Conservation (phyloP, 306 rosid genomes). For the Cicer judaicum region DNA sequence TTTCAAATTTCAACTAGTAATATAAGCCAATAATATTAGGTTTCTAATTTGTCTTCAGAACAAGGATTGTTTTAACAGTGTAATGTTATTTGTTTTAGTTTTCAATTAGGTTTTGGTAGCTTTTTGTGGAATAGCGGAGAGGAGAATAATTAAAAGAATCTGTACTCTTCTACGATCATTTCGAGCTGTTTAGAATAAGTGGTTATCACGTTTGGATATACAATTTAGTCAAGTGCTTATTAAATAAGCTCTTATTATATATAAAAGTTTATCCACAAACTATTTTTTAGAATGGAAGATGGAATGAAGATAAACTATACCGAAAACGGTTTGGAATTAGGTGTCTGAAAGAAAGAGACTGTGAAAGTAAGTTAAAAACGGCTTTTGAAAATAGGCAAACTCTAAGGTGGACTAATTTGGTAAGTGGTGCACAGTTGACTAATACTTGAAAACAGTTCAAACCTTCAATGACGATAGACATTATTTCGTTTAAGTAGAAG, state of each 20-base stretch:
- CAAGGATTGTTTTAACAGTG: background rate
- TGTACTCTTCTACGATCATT: constrained; percentile 4
- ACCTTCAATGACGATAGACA: too few relatives aligned
- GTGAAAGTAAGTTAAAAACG: background rate
- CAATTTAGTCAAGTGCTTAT: background rate
- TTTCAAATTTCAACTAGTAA: constrained; percentile 14
- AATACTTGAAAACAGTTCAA: too few relatives aligned
- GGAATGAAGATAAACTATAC: background rate
- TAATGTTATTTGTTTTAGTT: background rate
- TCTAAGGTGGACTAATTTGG: too few relatives aligned
- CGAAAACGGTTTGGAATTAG: background rate
- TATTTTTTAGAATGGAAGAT: background rate
- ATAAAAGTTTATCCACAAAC: background rate
- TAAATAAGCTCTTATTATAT: background rate
- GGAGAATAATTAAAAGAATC: constrained; percentile 16
- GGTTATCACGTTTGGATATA: background rate
- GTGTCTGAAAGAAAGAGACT: background rate
- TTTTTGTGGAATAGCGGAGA: constrained; percentile 20
- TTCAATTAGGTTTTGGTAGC: background rate
- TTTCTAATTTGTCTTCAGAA: constrained; percentile 17
- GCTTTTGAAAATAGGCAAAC: too few relatives aligned
- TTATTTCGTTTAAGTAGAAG: too few relatives aligned
- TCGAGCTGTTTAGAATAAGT: background rate
- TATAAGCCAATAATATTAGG: background rate
- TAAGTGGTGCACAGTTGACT: too few relatives aligned